phyloP scores from a whole-genome alignment of 164 flowering plant genomes.

The Kalanchoe fedtschenkoi region DNA sequence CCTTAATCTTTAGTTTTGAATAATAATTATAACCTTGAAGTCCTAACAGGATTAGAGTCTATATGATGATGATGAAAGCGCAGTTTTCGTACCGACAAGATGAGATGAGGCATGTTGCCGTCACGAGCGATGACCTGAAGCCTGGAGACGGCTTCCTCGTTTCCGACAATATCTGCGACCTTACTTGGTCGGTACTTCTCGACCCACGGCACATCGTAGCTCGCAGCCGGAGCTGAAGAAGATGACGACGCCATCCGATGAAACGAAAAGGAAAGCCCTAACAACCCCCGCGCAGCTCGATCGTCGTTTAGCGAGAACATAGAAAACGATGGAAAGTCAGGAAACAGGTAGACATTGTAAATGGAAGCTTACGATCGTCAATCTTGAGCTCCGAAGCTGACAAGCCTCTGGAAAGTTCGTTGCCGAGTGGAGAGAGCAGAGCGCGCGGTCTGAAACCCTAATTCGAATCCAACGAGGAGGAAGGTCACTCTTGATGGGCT shows the following conservation, averaged over 20 bases:
- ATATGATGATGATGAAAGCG: neutral
- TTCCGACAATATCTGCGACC: slow-evolving; percentile 67
- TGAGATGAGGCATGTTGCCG: slow-evolving; percentile 95
- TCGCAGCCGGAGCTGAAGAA: slow-evolving; percentile 20
- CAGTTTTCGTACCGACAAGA: slow-evolving; percentile 37
- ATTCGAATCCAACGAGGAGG: too few relatives aligned
- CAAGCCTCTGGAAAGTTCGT: too few relatives aligned
- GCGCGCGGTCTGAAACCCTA: too few relatives aligned
- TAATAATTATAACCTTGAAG: neutral
- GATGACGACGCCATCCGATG: slow-evolving; percentile 52
- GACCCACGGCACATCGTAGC: slow-evolving; percentile 70
- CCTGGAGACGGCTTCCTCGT: slow-evolving; percentile 53
- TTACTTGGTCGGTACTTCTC: slow-evolving; percentile 72
- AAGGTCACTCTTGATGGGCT: too few relatives aligned
- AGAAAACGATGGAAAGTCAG: neutral
- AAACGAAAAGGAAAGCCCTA: too few relatives aligned
- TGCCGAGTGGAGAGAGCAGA: too few relatives aligned
- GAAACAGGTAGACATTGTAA: neutral
- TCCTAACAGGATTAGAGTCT: neutral
- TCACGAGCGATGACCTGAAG: slow-evolving; percentile 75
- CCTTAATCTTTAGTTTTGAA: too few relatives aligned
- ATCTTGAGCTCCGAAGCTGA: too few relatives aligned
- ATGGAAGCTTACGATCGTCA: slow-evolving; percentile 46
- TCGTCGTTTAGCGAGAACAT: neutral
- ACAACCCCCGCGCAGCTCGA: too few relatives aligned